Evolutionary conservation across 345 rosid species (phyloP).

Genomic region (Populus alba): DNA sequence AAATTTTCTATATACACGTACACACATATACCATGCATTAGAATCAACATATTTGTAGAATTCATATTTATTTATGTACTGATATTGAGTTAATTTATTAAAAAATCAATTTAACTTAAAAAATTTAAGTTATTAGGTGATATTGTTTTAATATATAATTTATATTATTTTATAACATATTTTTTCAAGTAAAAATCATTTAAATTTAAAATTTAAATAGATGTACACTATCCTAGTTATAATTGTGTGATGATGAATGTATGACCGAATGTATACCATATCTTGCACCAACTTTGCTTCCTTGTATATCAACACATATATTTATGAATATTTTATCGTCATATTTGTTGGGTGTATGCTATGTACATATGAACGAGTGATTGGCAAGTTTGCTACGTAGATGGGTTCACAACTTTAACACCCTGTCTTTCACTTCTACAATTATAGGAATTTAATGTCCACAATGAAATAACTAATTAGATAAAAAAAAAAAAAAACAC

Average conservation of each 20-base stretch:
- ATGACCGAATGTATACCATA: background rate
- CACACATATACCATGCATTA: background rate
- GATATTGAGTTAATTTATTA: background rate
- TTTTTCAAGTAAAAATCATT: rapidly evolving
- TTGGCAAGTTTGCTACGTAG: background rate
- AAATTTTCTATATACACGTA: too few relatives aligned
- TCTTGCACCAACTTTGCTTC: background rate
- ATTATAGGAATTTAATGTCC: background rate
- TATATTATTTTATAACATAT: too few relatives aligned
- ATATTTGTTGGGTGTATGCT: background rate
- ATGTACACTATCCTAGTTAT: rapidly evolving
- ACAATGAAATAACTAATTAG: background rate
- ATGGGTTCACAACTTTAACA: background rate
- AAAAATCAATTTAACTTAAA: too few relatives aligned
- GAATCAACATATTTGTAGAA: background rate
- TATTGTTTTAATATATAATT: too few relatives aligned
- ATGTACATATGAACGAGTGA: background rate
- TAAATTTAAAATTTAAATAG: too few relatives aligned
- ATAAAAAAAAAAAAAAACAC: too few relatives aligned
- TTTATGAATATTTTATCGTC: background rate
- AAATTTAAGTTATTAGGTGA: too few relatives aligned
- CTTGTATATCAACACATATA: background rate
- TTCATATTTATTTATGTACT: background rate
- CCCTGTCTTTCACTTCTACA: background rate
- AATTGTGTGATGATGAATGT: background rate